Percentiles rank a stretch among this genome's conserved stretches.
Conservation (phyloP, 2,329 filamentous ascomycete genomes). For the Herpotrichia juniperi region DNA sequence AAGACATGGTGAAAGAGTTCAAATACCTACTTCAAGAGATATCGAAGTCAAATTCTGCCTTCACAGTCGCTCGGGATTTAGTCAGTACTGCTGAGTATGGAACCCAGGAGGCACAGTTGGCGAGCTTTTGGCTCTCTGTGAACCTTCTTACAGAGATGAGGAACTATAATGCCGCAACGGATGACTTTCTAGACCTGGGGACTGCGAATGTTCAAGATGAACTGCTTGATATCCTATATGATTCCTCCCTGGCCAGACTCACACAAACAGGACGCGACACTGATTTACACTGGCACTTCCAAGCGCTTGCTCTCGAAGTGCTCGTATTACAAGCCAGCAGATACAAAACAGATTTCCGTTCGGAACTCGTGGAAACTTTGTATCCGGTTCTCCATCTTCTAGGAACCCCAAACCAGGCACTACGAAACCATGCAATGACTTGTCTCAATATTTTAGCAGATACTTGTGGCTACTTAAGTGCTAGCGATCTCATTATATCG, state of each 20-base stretch:
- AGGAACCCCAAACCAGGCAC: conserved; percentile 68
- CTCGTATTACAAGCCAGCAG: conserved; percentile 76
- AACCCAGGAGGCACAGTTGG: conserved; percentile 64
- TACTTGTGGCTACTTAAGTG: conserved; percentile 74
- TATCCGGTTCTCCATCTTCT: conserved; percentile 92
- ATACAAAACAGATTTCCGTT: conserved; percentile 71
- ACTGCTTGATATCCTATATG: conserved; percentile 68
- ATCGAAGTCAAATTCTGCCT: conserved; percentile 48
- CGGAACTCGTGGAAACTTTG: conserved; percentile 86
- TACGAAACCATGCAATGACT: conserved; percentile 82
- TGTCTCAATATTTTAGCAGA: conserved; percentile 80
- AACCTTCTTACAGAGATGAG: conserved; percentile 69
- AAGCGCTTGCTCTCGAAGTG: conserved; percentile 81
- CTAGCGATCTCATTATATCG: conserved; percentile 80
- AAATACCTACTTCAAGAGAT: conserved; percentile 65
- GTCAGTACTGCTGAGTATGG: conserved; percentile 67
- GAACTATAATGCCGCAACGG: conserved; percentile 60
- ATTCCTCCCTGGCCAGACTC: conserved; percentile 69
- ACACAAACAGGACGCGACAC: conserved; percentile 48
- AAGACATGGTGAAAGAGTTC: conserved; percentile 66
- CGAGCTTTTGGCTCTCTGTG: conserved; percentile 81
- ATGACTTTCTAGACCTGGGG: conserved; percentile 69
- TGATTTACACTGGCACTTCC: conserved; percentile 70
- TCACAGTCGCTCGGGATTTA: conserved; percentile 67
- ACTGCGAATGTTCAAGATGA: conserved; percentile 33